Conservation (phyloP, 108 stramenopile genomes). For the Cylindrotheca closterium region DNA sequence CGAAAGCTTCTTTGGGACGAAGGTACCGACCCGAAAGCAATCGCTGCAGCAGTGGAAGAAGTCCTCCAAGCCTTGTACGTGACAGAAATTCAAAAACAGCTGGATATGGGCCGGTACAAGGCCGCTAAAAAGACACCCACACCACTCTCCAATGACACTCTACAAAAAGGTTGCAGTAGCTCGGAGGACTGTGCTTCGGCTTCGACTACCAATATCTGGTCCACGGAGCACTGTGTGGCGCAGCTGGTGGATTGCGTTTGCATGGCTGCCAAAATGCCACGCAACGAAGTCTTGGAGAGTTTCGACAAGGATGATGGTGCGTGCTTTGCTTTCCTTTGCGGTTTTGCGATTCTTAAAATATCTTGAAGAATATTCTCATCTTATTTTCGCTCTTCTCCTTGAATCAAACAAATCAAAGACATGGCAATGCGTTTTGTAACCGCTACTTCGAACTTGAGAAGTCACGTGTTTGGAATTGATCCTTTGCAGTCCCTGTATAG, state of each 20-base stretch:
- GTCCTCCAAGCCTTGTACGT: slow-evolving; percentile 50
- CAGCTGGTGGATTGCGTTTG: slow-evolving; percentile 48
- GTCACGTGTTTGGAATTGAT: slow-evolving; percentile 85
- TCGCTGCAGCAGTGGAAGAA: not conserved
- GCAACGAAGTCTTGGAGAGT: slow-evolving; percentile 34
- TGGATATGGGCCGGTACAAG: slow-evolving; percentile 87
- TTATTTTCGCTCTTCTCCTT: not conserved
- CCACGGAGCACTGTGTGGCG: slow-evolving; percentile 38
- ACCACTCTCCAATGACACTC: slow-evolving; percentile 12
- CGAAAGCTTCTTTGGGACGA: slow-evolving; percentile 30
- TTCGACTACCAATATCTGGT: slow-evolving; percentile 47
- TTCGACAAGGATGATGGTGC: slow-evolving; percentile 93
- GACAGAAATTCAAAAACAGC: slow-evolving; percentile 80
- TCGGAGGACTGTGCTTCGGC: slow-evolving; percentile 1
- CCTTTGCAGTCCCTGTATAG: slow-evolving; percentile 81
- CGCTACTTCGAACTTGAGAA: slow-evolving; percentile 91
- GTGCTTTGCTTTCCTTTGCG: no score
- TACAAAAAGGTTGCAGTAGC: slow-evolving; percentile 6
- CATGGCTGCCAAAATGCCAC: slow-evolving; percentile 42
- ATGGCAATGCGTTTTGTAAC: slow-evolving; percentile 96
- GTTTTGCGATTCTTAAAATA: no score
- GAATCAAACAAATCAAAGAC: not conserved
- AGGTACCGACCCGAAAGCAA: slow-evolving; percentile 11
- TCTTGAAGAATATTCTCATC: not conserved
- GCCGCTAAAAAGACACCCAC: slow-evolving; percentile 78